Evolutionary conservation across 1,284 basidiomycete genomes (phyloP).

Genomic region (Psilocybe mexicana): DNA sequence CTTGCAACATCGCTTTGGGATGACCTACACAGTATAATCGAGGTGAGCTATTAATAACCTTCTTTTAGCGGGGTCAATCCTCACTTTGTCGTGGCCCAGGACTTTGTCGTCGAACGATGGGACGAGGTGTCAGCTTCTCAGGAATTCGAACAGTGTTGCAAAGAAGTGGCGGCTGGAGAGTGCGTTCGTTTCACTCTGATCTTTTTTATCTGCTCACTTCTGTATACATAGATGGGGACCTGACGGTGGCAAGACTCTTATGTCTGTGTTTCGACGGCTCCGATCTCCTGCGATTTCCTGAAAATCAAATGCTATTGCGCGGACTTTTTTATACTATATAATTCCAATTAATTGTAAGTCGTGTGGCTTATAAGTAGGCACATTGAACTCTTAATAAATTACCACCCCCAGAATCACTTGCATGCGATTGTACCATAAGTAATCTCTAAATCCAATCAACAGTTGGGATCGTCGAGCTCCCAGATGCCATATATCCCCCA

Average conservation of each 20-base stretch:
- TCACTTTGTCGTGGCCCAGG: constrained; percentile 34
- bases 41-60: constrained; percentile 37
- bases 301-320: neutral
- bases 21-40: constrained; percentile 59
- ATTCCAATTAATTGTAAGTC: too few species aligned
- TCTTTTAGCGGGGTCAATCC: neutral
- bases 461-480: constrained; percentile 30
- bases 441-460: constrained; percentile 17
- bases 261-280: constrained; percentile 62
- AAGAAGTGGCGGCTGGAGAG: constrained; percentile 72
- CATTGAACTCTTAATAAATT: neutral
- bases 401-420: neutral
- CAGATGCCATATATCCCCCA: constrained; percentile 34
- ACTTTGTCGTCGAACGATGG: constrained; percentile 71
- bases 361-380: neutral
- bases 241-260: constrained; percentile 67
- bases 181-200: constrained; percentile 35
- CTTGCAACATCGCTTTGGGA: constrained; percentile 69
- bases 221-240: constrained; percentile 55
- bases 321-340: too few species aligned
- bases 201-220: constrained; percentile 2
- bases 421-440: too few species aligned
- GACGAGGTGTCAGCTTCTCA: constrained; percentile 62
- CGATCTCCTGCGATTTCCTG: constrained; percentile 47
- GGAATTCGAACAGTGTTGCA: constrained; percentile 69